These are phyloP conservation scores for Fusarium citri DNA, from an alignment of 2,329 filamentous ascomycete genomes.

Conservation along the genomic window DNA sequence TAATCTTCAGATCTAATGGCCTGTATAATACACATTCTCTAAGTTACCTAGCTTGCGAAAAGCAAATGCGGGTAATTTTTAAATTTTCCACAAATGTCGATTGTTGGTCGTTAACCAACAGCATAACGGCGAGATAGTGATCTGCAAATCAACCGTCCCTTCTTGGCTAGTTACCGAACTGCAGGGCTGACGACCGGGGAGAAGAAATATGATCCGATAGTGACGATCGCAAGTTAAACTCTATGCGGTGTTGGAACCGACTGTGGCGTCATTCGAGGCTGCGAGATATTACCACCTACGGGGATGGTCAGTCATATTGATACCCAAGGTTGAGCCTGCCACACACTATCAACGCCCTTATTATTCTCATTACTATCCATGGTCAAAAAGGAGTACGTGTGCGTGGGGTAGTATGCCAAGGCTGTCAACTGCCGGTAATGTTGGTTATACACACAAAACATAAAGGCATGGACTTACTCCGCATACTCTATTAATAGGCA, in stretches of 20 bases:
- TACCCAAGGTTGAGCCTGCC: too few relatives aligned
- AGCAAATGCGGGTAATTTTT: background rate
- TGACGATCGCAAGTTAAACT: background rate
- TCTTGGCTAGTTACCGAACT: accelerated
- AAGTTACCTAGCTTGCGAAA: background rate
- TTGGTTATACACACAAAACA: too few relatives aligned
- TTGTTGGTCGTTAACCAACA: background rate
- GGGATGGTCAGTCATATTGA: too few relatives aligned
- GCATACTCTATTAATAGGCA: too few relatives aligned
- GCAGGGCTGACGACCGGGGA: background rate
- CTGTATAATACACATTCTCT: background rate
- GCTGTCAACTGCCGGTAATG: too few relatives aligned
- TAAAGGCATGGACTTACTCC: too few relatives aligned
- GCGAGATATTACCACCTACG: too few relatives aligned
- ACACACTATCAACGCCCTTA: too few relatives aligned
- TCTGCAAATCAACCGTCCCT: background rate
- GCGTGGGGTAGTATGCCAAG: too few relatives aligned
- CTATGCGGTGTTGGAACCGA: accelerated
- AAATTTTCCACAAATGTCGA: background rate
- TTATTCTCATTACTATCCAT: too few relatives aligned
- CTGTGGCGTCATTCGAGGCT: too few relatives aligned
- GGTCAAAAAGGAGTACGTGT: too few relatives aligned
- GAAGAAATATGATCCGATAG: background rate
- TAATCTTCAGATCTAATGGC: background rate
- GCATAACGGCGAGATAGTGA: background rate